Evolutionary conservation across 2,329 filamentous ascomycete genomes (phyloP).

Genomic region (Trichoderma koningii): DNA sequence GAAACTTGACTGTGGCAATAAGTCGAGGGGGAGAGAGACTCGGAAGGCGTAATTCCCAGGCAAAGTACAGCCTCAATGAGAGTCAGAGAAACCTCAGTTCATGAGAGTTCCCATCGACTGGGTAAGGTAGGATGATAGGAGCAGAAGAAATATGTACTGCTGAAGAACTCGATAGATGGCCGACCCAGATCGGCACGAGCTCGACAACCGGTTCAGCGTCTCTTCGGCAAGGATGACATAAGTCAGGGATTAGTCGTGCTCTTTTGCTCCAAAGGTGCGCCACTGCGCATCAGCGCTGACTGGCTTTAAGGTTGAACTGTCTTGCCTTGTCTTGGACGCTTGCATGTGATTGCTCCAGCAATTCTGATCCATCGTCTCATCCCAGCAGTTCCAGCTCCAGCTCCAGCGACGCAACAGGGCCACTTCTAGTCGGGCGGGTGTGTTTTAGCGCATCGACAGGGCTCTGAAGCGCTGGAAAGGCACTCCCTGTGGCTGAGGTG

Average conservation of each 20-base stretch:
- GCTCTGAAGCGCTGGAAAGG: not conserved
- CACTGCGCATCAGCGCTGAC: not conserved
- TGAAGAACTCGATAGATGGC: not conserved
- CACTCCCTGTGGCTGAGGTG: conserved; percentile 16
- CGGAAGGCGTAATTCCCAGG: not conserved
- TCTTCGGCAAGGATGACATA: conserved; percentile 29
- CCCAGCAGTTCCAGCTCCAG: not conserved
- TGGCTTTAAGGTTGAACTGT: not conserved
- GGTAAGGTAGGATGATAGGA: not conserved
- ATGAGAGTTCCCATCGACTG: not conserved
- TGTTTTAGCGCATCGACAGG: not conserved
- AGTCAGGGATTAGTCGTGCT: conserved; percentile 8
- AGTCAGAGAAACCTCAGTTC: not conserved
- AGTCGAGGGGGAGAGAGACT: not conserved
- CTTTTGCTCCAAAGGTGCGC: not conserved
- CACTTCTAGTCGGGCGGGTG: not conserved
- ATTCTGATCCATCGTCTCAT: no score
- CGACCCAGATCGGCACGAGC: conserved; percentile 6
- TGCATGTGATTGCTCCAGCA: conserved; percentile 26
- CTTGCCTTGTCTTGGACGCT: conserved; percentile 5
- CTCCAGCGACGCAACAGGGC: conserved; percentile 3
- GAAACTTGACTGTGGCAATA: not conserved
- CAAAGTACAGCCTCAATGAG: not conserved
- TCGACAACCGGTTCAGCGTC: not conserved
- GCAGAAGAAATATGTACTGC: not conserved